phyloP scores from a whole-genome alignment of 1,139 yeast genomes.

The Kazachstania sp. region DNA sequence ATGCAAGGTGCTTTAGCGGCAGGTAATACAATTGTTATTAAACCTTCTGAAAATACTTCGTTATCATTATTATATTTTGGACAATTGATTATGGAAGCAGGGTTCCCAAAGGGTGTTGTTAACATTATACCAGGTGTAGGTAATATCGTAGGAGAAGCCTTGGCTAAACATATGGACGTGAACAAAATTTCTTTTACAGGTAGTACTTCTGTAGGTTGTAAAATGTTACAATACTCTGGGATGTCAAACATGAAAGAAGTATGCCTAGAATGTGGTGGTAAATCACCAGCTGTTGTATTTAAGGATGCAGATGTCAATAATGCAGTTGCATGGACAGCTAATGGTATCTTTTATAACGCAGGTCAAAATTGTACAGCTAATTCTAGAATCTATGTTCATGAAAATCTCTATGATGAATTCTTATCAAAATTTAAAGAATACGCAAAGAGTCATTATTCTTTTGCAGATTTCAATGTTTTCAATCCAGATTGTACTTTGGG shows the following conservation, averaged over 20 bases:
- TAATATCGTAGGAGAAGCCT: slow-evolving; percentile 47
- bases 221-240: slow-evolving; percentile 51
- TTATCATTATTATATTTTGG: slow-evolving; percentile 51
- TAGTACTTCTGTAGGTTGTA: slow-evolving; percentile 49
- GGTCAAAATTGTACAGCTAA: slow-evolving; percentile 93
- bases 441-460: slow-evolving; percentile 42
- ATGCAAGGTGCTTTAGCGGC: slow-evolving; percentile 63
- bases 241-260: slow-evolving; percentile 58
- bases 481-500: slow-evolving; percentile 55
- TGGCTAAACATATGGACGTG: slow-evolving; percentile 48
- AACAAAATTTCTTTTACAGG: slow-evolving; percentile 65
- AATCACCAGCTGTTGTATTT: slow-evolving; percentile 65
- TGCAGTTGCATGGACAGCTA: slow-evolving; percentile 79
- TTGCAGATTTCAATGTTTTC: slow-evolving; percentile 45
- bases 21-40: slow-evolving; percentile 59
- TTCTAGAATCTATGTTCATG: slow-evolving; percentile 72
- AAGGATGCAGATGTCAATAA: slow-evolving; percentile 69
- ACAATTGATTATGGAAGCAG: slow-evolving; percentile 51
- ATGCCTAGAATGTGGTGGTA: slow-evolving; percentile 91
- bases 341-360: slow-evolving; percentile 74
- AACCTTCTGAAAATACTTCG: slow-evolving; percentile 63
- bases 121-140: slow-evolving; percentile 54
- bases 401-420: slow-evolving; percentile 54
- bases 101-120: slow-evolving; percentile 66
- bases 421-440: slow-evolving; percentile 41